Conservation (phyloP, 2,329 filamentous ascomycete species). For the Penicillium occitanis region DNA sequence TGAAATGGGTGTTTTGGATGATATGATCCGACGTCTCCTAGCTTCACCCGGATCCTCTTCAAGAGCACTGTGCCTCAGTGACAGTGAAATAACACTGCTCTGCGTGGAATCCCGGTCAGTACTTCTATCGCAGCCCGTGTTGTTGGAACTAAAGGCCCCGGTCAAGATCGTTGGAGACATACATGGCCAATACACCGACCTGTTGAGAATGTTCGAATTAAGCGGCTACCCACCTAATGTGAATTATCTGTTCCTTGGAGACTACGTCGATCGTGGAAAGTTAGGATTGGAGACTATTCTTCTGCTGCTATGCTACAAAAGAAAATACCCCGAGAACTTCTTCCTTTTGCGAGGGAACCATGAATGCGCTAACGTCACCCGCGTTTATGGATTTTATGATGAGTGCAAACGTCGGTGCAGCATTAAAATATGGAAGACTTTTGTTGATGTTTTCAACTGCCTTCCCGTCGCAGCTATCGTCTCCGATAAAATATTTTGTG, state of each 20-base stretch:
- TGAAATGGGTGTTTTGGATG: no score
- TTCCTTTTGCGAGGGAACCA: conserved; percentile 93
- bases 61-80: conserved; percentile 95
- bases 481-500: conserved; percentile 95
- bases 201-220: conserved; percentile 98
- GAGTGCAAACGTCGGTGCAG: conserved; percentile 96
- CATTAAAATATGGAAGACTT: conserved; percentile 97
- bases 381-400: conserved; percentile 96
- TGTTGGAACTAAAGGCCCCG: conserved; percentile 87
- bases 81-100: conserved; percentile 92
- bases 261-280: conserved; percentile 96
- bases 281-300: conserved; percentile 94
- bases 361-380: conserved; percentile 92
- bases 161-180: conserved; percentile 98
- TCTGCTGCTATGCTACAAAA: conserved; percentile 89
- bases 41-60: conserved; percentile 86
- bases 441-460: conserved; percentile 94
- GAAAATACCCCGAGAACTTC: conserved; percentile 97
- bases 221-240: conserved; percentile 89
- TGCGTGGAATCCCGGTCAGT: conserved; percentile 85
- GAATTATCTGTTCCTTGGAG: conserved; percentile 92
- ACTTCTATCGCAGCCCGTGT: conserved; percentile 84
- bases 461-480: conserved; percentile 96
- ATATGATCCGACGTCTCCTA: conserved; percentile 92
- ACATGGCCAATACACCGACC: conserved; percentile 92